phyloP scores from a whole-genome alignment of 192 early-diverging fungal species.

The Gonapodya sp. region DNA sequence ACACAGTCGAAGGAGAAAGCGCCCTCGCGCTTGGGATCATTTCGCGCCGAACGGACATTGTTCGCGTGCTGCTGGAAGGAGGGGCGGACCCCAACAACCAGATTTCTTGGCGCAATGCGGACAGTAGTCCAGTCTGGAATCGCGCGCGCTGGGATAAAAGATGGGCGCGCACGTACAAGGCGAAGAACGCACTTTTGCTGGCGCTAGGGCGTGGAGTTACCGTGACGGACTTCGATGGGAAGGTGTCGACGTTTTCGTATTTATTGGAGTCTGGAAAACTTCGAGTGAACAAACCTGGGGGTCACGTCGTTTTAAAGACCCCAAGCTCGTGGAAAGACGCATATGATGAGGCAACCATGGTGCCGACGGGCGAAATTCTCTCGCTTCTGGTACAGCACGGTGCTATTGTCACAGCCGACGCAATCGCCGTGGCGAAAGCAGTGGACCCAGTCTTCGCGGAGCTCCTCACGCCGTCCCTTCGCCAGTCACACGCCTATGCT shows the following conservation, averaged over 20 bases:
- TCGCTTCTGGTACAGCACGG: neutral
- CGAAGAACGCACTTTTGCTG: neutral
- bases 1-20: neutral
- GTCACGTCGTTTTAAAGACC: neutral
- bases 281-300: neutral
- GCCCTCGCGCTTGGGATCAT: neutral
- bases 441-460: no score
- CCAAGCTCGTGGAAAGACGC: neutral
- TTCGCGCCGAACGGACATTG: neutral
- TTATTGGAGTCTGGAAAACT: neutral
- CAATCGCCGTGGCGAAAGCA: neutral
- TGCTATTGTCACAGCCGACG: neutral
- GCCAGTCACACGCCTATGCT: no score
- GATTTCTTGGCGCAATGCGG: neutral
- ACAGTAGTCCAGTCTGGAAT: neutral
- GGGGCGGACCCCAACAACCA: neutral
- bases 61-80: neutral
- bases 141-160: neutral
- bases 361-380: neutral
- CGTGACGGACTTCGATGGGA: neutral
- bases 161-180: neutral
- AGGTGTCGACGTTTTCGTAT: neutral
- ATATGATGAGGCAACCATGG: neutral
- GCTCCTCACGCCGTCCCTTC: no score
- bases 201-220: neutral